Base-by-base conservation (phyloP, 176 grass and related monocot species). In the Aegilops speltoides region DNA sequence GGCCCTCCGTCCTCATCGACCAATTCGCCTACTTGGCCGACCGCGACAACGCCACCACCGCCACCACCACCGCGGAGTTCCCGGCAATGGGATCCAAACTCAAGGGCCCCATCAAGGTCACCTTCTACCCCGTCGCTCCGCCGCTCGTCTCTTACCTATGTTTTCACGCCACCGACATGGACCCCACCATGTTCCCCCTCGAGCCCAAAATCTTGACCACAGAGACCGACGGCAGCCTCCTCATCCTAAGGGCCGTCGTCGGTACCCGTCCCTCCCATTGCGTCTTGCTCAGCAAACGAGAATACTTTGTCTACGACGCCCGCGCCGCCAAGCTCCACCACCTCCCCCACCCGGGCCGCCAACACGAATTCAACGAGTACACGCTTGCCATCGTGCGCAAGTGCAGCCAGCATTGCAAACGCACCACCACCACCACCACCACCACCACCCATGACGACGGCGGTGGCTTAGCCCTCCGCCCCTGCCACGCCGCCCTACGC, bases 361-460 rank as follows among this genome's bases (percentile, higher is more conserved):
- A 72, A 72, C 29, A 52, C 45, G 63, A 14, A 3, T 68, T 82
- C 26, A 16, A 23, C 10, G 22, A 8, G 6, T 36, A 12, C 29
- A 8, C 65, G 2, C 24, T 82, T 68, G 79, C 64, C 63, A 68
- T 82, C 45, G 41, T 82, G 64, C 79, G 79, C 41, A 52, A 67
- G 69, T 72, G 69, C 69, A 41, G n/a, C 69, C 20, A 72, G 24
- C 36, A 72, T 22, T 72, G 68, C 68, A 4, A 40, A 23, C 20
- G 10, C 63, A 28, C 62, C 62, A 40, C 38, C 38, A 41, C 9
- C 38, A 41, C 38, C 38, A 41, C 37, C 37, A 40, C 37, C 37
- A 11, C 60, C n/a, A 25, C 61, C 59, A 63, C 23, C 22, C 59
- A 24, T 1, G 9, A 64, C 1, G 23, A 64, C 10, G 2, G 61